These are phyloP conservation scores for Metarhizium album DNA, from an alignment of 2,329 filamentous ascomycete genomes.

Conservation along the genomic window DNA sequence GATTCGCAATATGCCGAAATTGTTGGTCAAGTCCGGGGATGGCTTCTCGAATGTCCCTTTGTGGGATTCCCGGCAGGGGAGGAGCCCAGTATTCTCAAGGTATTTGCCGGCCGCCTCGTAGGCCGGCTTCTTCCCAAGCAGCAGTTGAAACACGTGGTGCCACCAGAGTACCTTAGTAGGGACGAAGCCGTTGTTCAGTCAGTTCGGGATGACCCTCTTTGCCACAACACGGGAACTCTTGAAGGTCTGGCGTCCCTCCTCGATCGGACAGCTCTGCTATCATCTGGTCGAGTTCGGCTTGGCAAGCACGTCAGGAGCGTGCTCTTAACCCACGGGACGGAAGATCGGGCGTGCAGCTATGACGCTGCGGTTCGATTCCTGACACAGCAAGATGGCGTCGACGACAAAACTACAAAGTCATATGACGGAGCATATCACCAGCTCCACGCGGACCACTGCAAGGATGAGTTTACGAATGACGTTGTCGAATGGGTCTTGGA, in stretches of 20 bases:
- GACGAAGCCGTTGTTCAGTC: slow-evolving; percentile 52
- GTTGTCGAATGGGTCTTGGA: slow-evolving; percentile 56
- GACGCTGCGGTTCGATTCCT: slow-evolving; percentile 54
- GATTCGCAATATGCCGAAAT: slow-evolving; percentile 41
- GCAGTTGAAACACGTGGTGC: slow-evolving; percentile 57
- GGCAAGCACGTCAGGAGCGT: slow-evolving; percentile 49
- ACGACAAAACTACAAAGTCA: slow-evolving; percentile 59
- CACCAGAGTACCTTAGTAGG: slow-evolving; percentile 53
- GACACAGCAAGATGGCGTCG: slow-evolving; percentile 40
- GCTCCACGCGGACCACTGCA: slow-evolving; percentile 49
- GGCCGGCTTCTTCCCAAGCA: slow-evolving; percentile 54
- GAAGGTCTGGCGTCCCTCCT: slow-evolving; percentile 68
- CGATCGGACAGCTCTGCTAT: slow-evolving; percentile 56
- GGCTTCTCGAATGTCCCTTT: slow-evolving; percentile 68
- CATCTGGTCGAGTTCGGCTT: slow-evolving; percentile 41
- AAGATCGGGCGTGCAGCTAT: slow-evolving; percentile 58
- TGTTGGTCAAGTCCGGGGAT: slow-evolving; percentile 54
- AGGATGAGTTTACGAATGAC: slow-evolving; percentile 45
- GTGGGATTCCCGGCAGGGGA: slow-evolving; percentile 58
- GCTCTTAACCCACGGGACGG: slow-evolving; percentile 67
- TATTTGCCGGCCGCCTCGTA: slow-evolving; percentile 56
- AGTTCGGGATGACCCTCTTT: slow-evolving; percentile 55
- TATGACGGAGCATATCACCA: slow-evolving; percentile 77
- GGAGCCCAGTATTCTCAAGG: slow-evolving; percentile 51
- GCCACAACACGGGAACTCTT: slow-evolving; percentile 79